Conservation (phyloP, 768 basidiomycete species). For the Steccherinum ochraceum region DNA sequence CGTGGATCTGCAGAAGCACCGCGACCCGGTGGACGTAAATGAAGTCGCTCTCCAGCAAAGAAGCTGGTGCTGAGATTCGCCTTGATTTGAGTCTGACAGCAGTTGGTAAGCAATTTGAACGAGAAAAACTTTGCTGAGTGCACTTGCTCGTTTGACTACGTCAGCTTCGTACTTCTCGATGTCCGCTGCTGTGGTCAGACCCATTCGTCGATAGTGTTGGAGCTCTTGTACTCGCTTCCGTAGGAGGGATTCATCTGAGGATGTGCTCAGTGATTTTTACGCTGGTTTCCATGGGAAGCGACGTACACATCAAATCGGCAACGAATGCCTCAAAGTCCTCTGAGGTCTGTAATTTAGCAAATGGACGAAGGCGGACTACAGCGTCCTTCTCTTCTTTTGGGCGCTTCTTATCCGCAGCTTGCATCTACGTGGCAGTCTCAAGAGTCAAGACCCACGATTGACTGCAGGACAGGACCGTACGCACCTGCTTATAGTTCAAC, state of each 20-base stretch:
- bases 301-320: conserved; percentile 84
- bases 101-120: neutral
- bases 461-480: conserved; percentile 12
- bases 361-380: conserved; percentile 81
- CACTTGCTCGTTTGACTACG: conserved; percentile 62
- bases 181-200: conserved; percentile 78
- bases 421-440: conserved; percentile 49
- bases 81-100: conserved; percentile 56
- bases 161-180: conserved; percentile 86
- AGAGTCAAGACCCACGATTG: neutral
- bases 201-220: conserved; percentile 84
- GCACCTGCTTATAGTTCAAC: conserved; percentile 90
- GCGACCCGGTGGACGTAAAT: conserved; percentile 39
- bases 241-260: conserved; percentile 82
- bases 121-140: conserved; percentile 7
- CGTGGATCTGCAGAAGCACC: conserved; percentile 40
- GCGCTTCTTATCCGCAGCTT: conserved; percentile 87
- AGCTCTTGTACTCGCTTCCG: conserved; percentile 87
- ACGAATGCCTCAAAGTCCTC: conserved; percentile 87
- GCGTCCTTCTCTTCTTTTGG: conserved; percentile 90
- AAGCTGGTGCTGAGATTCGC: conserved; percentile 50
- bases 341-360: conserved; percentile 84
- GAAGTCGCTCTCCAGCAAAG: conserved; percentile 45
- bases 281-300: conserved; percentile 1
- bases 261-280: neutral